Conservation (phyloP, 192 early-diverging fungal genomes). For the Podochytrium sp. region DNA sequence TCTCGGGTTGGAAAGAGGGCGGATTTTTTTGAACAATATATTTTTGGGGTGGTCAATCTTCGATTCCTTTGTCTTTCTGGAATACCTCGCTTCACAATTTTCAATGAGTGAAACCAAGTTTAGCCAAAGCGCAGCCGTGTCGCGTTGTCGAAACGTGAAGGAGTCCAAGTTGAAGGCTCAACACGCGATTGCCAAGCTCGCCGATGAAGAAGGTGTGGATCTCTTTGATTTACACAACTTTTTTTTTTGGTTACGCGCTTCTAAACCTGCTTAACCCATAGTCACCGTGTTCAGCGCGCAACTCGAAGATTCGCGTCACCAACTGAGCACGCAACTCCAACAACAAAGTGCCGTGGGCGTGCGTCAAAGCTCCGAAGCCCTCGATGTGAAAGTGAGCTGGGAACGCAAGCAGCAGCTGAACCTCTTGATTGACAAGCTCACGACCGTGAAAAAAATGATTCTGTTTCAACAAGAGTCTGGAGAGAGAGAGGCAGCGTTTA, state of each 20-base stretch:
- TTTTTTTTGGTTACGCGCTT: background rate
- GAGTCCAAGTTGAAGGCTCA: slow-evolving; percentile 33
- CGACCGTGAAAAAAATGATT: slow-evolving; percentile 21
- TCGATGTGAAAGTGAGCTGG: slow-evolving; percentile 13
- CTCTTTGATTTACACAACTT: background rate
- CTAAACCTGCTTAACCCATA: background rate
- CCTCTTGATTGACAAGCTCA: slow-evolving; percentile 28
- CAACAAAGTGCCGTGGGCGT: slow-evolving; percentile 17
- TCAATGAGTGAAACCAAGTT: background rate
- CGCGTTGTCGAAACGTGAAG: slow-evolving; percentile 22
- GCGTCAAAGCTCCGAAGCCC: slow-evolving; percentile 20
- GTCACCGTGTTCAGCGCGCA: slow-evolving; percentile 25
- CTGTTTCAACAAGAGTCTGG: slow-evolving; percentile 28
- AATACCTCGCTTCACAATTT: background rate
- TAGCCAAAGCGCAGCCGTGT: slow-evolving; percentile 20
- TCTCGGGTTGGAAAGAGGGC: background rate
- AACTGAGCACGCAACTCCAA: slow-evolving; percentile 22
- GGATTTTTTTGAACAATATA: background rate
- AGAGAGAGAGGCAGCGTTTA: slow-evolving; percentile 19
- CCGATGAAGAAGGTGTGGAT: slow-evolving; percentile 36
- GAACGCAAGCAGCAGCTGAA: slow-evolving; percentile 28
- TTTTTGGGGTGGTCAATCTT: background rate
- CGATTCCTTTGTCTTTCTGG: background rate
- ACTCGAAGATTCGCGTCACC: slow-evolving; percentile 23
- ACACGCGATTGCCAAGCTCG: slow-evolving; percentile 27